Base-by-base conservation (phyloP, 768 basidiomycete species). In the Lentinus tigrinus region DNA sequence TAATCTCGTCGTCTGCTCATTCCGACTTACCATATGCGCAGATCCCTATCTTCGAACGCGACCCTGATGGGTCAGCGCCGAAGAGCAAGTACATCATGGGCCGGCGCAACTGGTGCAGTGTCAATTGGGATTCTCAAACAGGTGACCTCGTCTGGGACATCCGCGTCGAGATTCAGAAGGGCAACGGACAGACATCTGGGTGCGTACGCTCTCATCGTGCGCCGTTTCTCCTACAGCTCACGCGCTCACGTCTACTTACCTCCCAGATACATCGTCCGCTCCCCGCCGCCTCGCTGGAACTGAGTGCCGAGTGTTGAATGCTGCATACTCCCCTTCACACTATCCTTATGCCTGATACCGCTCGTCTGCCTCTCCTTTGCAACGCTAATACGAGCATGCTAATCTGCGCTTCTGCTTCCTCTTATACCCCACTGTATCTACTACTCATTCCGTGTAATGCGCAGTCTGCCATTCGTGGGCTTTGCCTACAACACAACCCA, bases 61-160 rank as follows among this genome's bases (percentile, higher is more conserved):
- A 95, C 40, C 83, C 95, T 1, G 84, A 92, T 62, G 95, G 93
- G 0, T 76, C 80, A 28, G 58, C 78, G n/a, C 81, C 89, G 37
- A 92, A 91, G 70, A 84, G 86, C 54, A 90, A 85, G 66, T 87
- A 81, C 65, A 86, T 97, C 56, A 95, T 95, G 87, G 93, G 91
- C 2, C 77, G 84, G 54, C 82, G 95, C 37, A 98, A 98, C 70
- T 98, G 93, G 87, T 89, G 90, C 67, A 79, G 80, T 37, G 84
- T 91, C 8, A 73, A 79, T 31, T 87, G 82, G 76, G 82, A 90
- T 43, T 65, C 70, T 14, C 51, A 65, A 2, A 80, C 81, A 5
- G 87, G 87, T 0, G 87, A 89, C 5, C 65, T 98, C 63, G 73
- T 82, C 8, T 98, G 91, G 61, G 89, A 93, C 63, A 84, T 98